A percentile compares a stretch with the other conserved stretches of the same genome.
phyloP scores from a whole-genome alignment of 257 asterid genomes.

The Solanum appendiculatum region DNA sequence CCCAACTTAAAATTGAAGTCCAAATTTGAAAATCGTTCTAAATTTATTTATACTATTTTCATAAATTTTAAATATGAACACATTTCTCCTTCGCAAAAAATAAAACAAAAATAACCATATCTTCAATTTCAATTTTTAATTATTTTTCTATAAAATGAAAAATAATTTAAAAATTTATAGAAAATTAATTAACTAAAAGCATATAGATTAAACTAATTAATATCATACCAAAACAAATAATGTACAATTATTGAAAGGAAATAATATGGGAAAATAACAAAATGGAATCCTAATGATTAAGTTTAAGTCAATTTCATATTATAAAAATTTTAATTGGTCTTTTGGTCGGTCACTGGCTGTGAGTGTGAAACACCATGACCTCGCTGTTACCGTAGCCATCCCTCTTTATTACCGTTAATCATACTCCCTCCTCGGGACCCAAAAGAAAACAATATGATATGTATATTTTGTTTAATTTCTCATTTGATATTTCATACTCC shows the following conservation, averaged over 20 bases:
- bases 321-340: not conserved
- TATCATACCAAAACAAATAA: not conserved
- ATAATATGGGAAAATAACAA: not conserved
- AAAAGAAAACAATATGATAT: not conserved
- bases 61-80: too few relatives aligned
- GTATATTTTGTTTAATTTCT: not conserved
- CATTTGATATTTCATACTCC: not conserved
- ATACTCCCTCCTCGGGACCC: not conserved
- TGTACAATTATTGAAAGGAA: too few relatives aligned
- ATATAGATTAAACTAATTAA: not conserved
- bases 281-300: not conserved
- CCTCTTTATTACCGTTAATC: conserved; percentile 4
- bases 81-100: too few relatives aligned
- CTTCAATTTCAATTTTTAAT: too few relatives aligned
- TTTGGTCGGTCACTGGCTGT: conserved; percentile 15
- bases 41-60: too few relatives aligned
- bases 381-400: not conserved
- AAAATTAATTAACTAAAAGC: not conserved
- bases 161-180: too few relatives aligned
- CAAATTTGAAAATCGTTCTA: too few relatives aligned
- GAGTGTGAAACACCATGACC: not conserved
- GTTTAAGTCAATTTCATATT: not conserved
- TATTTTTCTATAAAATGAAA: too few relatives aligned
- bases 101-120: too few relatives aligned
- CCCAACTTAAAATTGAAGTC: too few relatives aligned